phyloP scores from a whole-genome alignment of 2,329 filamentous ascomycete genomes.

The Fusarium lateritium region DNA sequence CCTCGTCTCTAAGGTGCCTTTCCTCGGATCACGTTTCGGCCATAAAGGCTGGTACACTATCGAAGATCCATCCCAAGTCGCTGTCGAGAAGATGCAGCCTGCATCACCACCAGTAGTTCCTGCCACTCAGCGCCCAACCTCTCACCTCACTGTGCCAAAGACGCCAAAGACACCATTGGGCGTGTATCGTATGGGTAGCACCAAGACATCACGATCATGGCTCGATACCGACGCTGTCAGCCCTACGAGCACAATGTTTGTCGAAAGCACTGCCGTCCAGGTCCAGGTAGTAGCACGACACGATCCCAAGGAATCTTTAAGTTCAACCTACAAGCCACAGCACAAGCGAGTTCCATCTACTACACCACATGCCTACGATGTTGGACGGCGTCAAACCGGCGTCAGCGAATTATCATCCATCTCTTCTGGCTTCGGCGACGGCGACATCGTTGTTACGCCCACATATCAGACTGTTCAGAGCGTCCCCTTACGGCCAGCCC shows the following conservation, averaged over 20 bases:
- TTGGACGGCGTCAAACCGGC: constrained; percentile 52
- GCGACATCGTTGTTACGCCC: constrained; percentile 67
- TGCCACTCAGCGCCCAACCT: constrained; percentile 44
- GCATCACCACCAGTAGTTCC: constrained; percentile 23
- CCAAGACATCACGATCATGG: constrained; percentile 22
- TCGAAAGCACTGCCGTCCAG: constrained; percentile 42
- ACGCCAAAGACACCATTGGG: constrained; percentile 25
- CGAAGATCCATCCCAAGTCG: constrained; percentile 45
- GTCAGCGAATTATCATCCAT: constrained; percentile 70
- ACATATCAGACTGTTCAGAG: constrained; percentile 37
- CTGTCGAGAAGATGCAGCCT: constrained; percentile 43
- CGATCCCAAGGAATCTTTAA: constrained; percentile 33
- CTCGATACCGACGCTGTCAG: constrained; percentile 40
- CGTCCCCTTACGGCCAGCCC: constrained; percentile 32
- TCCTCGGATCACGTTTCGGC: constrained; percentile 54
- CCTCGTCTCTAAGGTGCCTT: constrained; percentile 54
- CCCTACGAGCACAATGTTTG: constrained; percentile 45
- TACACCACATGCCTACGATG: constrained; percentile 37
- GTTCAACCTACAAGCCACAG: constrained; percentile 19
- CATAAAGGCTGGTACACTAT: constrained; percentile 55
- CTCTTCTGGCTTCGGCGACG: constrained; percentile 76
- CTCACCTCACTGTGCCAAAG: constrained; percentile 43
- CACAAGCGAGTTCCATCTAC: constrained; percentile 39
- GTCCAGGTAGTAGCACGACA: constrained; percentile 42
- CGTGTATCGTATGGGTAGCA: constrained; percentile 35